These are phyloP conservation scores for Sugiyamaella floridensis DNA, from an alignment of 805 yeast genomes.

Conservation along the genomic window DNA sequence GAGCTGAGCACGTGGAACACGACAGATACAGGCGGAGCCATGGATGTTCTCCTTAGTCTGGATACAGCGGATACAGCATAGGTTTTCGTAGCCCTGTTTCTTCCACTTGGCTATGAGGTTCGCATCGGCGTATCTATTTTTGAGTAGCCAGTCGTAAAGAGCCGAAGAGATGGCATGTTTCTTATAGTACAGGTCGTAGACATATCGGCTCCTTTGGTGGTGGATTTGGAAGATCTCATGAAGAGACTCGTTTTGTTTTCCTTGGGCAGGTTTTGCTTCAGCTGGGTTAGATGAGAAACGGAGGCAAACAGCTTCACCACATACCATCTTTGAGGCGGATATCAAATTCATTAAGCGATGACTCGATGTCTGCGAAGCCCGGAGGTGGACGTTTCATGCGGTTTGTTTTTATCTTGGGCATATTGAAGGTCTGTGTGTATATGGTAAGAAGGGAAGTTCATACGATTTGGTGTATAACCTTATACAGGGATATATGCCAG, in stretches of 20 bases:
- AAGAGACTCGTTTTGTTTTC: constrained; percentile 44
- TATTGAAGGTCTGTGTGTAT: constrained; percentile 17
- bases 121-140: constrained; percentile 59
- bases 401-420: constrained; percentile 42
- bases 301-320: not conserved
- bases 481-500: too few relatives aligned
- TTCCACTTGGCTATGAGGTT: constrained; percentile 78
- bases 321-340: constrained; percentile 45
- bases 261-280: constrained; percentile 37
- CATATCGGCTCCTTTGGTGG: constrained; percentile 69
- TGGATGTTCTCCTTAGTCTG: constrained; percentile 54
- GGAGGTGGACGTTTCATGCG: constrained; percentile 57
- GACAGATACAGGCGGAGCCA: constrained; percentile 69
- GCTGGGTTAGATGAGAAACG: constrained; percentile 20
- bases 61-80: constrained; percentile 80
- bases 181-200: constrained; percentile 66
- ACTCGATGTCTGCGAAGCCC: constrained; percentile 63
- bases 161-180: constrained; percentile 59
- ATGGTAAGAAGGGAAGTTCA: constrained; percentile 1
- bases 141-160: constrained; percentile 66
- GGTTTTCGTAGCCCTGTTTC: constrained; percentile 75
- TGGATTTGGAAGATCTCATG: constrained; percentile 69
- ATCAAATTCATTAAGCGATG: constrained; percentile 55
- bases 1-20: constrained; percentile 64
- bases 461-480: too few relatives aligned